A percentile compares a stretch with the other conserved stretches of the same genome.
Evolutionary conservation across 1,284 basidiomycete genomes (phyloP).

Genomic region (Boletellus deceptivus): DNA sequence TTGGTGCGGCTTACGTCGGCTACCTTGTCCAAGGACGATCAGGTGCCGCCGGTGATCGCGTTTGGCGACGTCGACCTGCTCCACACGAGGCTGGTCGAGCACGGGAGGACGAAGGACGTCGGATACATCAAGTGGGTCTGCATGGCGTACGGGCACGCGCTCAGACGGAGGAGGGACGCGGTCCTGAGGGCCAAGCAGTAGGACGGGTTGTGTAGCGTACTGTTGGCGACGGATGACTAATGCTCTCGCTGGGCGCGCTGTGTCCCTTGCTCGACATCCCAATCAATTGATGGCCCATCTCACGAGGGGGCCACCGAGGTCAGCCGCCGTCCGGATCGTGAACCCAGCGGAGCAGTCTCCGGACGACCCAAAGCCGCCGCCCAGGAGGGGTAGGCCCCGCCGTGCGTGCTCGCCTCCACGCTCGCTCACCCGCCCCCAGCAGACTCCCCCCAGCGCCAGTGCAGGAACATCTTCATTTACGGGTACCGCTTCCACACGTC

Average conservation of each 20-base stretch:
- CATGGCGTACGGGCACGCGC: constrained; percentile 63
- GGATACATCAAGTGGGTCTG: constrained; percentile 64
- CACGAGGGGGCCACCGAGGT: constrained; percentile 37
- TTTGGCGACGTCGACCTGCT: constrained; percentile 66
- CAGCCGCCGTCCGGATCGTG: constrained; percentile 56
- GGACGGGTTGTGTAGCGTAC: not conserved
- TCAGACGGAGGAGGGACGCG: constrained; percentile 56
- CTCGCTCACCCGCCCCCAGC: constrained; percentile 13
- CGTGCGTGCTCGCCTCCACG: not conserved
- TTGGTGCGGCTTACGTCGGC: constrained; percentile 59
- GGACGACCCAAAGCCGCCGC: constrained; percentile 36
- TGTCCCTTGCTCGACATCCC: not conserved
- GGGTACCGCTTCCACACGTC: constrained; percentile 50
- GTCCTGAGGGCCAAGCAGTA: constrained; percentile 34
- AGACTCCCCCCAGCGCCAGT: constrained; percentile 76
- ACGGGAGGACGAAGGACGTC: constrained; percentile 43
- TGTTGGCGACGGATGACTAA: constrained; percentile 19
- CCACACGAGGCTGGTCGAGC: constrained; percentile 59
- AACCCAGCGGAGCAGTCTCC: constrained; percentile 40
- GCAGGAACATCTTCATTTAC: constrained; percentile 85
- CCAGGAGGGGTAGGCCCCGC: constrained; percentile 41
- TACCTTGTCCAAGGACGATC: constrained; percentile 59
- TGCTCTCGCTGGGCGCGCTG: constrained; percentile 1
- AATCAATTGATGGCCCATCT: constrained; percentile 40
- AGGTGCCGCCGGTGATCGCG: constrained; percentile 64